Base-by-base conservation (phyloP, 805 yeast genomes). In the Candida boidinii region DNA sequence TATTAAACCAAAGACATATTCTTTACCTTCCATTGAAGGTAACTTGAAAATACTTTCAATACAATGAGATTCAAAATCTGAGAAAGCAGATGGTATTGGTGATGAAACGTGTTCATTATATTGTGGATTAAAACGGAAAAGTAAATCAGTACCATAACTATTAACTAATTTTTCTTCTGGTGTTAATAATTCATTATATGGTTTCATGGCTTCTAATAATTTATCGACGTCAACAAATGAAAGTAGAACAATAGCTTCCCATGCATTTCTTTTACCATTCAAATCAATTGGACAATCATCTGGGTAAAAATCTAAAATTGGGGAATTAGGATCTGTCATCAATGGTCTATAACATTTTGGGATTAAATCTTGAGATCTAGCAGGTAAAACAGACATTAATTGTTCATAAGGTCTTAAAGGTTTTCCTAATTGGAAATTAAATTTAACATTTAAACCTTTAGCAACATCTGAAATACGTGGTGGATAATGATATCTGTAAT, bases 161-260 rank as follows among this genome's bases (percentile, higher is more conserved):
- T 92, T 92, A 56, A 98, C 74, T 30, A 49, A 47, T 34, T 64
- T 64, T 51, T 92, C 98, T 31, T 75, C 90, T 0, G 80, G 71
- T 1, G 77, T 62, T 36, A 92, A 61, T 39, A 66, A 68, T 1
- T 60, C 48, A 36, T 84, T 82, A 26, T 68, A 57, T 2, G 94
- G 84, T 30, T 59, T 64, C 71, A 92, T 72, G 2, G 90, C 90
- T 4, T 67, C 76, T 21, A 80, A 60, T 36, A 92, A 67, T 39
- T 92, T 69, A 20, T 71, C 58, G 48, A 82, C 86, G 44, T 92
- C 96, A 29, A 92, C 96, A 66, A 92, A 92, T 5, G 94, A 79
- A 37, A 92, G 70, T 47, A 85, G 70, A 6, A 92, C 95, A 35
- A 92, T 96, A 9, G 96, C 96, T 61, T 92, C 97, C 98, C 98